Base-by-base conservation (phyloP, 1,284 basidiomycete species). In the Ustilago lituana region DNA sequence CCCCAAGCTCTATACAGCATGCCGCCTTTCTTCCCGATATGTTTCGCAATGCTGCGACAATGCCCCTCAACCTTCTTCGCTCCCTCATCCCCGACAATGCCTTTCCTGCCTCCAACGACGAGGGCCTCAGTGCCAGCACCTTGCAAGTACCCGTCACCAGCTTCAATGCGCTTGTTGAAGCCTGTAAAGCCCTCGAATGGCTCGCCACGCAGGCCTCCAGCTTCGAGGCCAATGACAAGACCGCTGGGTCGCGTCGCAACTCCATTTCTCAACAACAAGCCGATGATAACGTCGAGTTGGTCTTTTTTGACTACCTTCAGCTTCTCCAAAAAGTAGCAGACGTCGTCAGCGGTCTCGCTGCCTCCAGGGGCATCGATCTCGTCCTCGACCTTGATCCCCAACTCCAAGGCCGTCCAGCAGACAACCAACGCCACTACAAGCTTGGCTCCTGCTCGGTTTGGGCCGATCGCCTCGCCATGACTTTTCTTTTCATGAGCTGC, bases 71-170 rank as follows among this genome's bases (percentile, higher is more conserved):
- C 31, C 62, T 71, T 4, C 41, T 71, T 14, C 62, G 55, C 26
- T 65, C 68, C 10, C 59, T 74, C 32, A 53, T 76, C 27, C 71
- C 74, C 4, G 62, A 59, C 32, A 66, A 72, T 23, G 54, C 70
- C 11, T 61, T 76, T 36, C 48, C 69, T 11, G 40, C 54, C 14
- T 23, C 57, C 8, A 36, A 44, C 3, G 73, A 73, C 26, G 75
- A 77, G 24, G 56, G 62, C 15, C 63, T 75, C 22, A 67, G 62
- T 27, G 64, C 73, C 10, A 73, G 61, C 46, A 66, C 67, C 19
- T 33, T 77, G 33, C 70, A 72, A 36, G 57, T 77, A 5, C 75
- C 75, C 14, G 61, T 75, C 38, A 61, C 69, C n/a, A 71, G 65
- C 55, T 54, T 77, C 35, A 64, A 60, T 36, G 75, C 75, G 4